Conservation (phyloP, 2,329 filamentous ascomycete species). For the Cladosporium sp. region DNA sequence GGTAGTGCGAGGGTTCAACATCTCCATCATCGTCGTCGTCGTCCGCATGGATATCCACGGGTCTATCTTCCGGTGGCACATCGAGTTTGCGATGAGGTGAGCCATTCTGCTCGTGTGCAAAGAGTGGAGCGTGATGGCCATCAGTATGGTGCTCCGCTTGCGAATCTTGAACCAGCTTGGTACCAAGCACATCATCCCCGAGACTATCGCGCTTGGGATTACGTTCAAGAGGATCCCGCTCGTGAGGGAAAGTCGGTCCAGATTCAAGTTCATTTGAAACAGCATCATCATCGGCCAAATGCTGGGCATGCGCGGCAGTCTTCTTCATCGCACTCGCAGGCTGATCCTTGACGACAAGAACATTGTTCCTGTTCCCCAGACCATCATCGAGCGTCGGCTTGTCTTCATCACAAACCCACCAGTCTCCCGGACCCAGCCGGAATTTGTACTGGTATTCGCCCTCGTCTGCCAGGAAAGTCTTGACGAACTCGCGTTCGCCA, state of each 20-base stretch:
- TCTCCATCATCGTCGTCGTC: conserved; percentile 10
- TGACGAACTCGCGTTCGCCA: conserved; percentile 43
- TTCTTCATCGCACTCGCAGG: conserved; percentile 14
- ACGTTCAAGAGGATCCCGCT: neutral
- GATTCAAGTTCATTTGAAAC: neutral
- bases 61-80: neutral
- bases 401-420: conserved; percentile 65
- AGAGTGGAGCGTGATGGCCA: conserved; percentile 25
- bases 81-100: neutral
- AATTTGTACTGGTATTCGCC: conserved; percentile 72
- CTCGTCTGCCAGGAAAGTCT: conserved; percentile 51
- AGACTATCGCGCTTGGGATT: conserved; percentile 4
- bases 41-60: conserved; percentile 14
- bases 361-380: conserved; percentile 51
- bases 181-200: neutral
- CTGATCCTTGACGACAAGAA: conserved; percentile 28
- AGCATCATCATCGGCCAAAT: neutral
- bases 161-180: neutral
- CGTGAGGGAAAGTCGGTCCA: neutral
- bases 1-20: neutral
- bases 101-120: conserved; percentile 27
- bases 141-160: conserved; percentile 17
- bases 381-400: conserved; percentile 51
- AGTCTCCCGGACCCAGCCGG: conserved; percentile 60
- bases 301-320: conserved; percentile 3